A percentile compares a stretch with the other conserved stretches of the same genome.
Evolutionary conservation across 177 flowering plant species (phyloP).

Genomic region (Vitis hybrid): DNA sequence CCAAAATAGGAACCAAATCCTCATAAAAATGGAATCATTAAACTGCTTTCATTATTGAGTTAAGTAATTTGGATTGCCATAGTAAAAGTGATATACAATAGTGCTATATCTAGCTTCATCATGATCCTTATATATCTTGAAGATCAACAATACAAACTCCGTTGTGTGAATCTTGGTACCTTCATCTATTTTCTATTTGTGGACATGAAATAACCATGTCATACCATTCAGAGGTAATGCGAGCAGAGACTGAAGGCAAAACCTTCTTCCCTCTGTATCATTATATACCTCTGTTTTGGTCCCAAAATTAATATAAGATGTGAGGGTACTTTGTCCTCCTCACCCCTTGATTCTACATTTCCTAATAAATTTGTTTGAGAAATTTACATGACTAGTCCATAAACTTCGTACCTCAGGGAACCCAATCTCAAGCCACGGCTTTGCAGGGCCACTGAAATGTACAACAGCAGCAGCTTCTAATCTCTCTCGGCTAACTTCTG

Average conservation of each 20-base stretch:
- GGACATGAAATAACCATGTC: slow-evolving; percentile 14
- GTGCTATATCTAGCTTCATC: background rate
- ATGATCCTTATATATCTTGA: background rate
- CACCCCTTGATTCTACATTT: slow-evolving; percentile 50
- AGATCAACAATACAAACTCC: background rate
- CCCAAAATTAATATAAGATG: slow-evolving; percentile 16
- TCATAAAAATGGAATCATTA: background rate
- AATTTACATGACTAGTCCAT: slow-evolving; percentile 62
- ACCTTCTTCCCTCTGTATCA: slow-evolving; percentile 67
- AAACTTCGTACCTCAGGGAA: slow-evolving; percentile 44
- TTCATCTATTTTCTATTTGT: slow-evolving; percentile 16
- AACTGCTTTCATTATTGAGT: background rate
- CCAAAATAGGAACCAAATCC: background rate
- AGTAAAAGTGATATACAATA: background rate
- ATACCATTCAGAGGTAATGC: slow-evolving; percentile 16
- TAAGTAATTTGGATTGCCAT: background rate
- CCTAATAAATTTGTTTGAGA: slow-evolving; percentile 52
- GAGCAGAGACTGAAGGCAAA: slow-evolving; percentile 62
- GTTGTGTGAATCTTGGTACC: background rate
- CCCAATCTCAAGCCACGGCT: slow-evolving; percentile 82
- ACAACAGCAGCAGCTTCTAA: slow-evolving; percentile 61
- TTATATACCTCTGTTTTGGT: slow-evolving; percentile 18
- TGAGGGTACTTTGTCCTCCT: slow-evolving; percentile 25
- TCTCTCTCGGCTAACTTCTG: slow-evolving; percentile 12
- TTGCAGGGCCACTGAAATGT: slow-evolving; percentile 81